These are phyloP conservation scores for Apiotrichum montevideense DNA, from an alignment of 1,284 basidiomycete genomes.

Conservation along the genomic window DNA sequence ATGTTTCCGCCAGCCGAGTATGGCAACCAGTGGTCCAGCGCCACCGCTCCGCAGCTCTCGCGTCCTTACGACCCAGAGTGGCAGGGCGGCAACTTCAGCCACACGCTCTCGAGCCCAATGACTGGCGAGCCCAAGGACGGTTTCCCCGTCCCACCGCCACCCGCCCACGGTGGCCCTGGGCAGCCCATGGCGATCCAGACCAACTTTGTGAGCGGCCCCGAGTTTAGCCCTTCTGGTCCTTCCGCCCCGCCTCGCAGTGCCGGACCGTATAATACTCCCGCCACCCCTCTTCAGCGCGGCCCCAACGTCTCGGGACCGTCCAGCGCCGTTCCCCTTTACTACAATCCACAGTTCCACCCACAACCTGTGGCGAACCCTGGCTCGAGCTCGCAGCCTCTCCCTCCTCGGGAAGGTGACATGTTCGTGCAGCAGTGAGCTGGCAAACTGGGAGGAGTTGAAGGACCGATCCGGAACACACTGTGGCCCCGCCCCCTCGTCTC, in stretches of 20 bases:
- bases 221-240: neutral
- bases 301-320: neutral
- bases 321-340: conserved; percentile 2
- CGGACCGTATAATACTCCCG: neutral
- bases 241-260: neutral
- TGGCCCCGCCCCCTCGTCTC: neutral
- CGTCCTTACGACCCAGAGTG: conserved; percentile 6
- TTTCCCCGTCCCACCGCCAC: neutral
- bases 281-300: conserved; percentile 2
- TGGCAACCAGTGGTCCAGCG: conserved; percentile 5
- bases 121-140: neutral
- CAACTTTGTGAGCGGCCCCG: neutral
- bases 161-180: neutral
- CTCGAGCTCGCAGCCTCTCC: neutral
- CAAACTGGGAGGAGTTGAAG: no score
- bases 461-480: no score
- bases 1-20: conserved; percentile 5
- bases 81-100: conserved; percentile 3
- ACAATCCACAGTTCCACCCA: conserved; percentile 7
- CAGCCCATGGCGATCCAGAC: neutral
- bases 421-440: neutral
- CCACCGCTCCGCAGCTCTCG: conserved; percentile 3
- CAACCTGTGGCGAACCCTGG: neutral
- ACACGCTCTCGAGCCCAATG: conserved; percentile 7
- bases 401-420: neutral